These are phyloP conservation scores for Penicillium bovifimosum DNA, from an alignment of 495 filamentous ascomycete species.

Conservation along the genomic window DNA sequence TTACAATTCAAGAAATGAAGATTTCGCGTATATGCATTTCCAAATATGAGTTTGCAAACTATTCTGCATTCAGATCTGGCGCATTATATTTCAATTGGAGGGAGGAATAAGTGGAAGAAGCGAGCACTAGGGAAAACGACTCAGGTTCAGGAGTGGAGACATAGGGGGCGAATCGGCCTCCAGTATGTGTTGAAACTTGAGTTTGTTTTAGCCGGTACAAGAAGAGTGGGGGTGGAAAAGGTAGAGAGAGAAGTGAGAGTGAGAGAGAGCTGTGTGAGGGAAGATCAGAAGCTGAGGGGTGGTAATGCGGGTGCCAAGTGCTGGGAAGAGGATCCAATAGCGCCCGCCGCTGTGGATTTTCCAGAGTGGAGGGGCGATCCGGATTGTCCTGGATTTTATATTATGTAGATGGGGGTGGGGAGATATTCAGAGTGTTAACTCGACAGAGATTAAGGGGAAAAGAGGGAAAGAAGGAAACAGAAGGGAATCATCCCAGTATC, in stretches of 20 bases:
- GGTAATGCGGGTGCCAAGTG: conserved; percentile 13
- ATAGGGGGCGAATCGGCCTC: conserved; percentile 7
- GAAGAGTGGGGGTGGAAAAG: background rate
- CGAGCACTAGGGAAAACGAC: conserved; percentile 5
- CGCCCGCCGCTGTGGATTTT: conserved; percentile 12
- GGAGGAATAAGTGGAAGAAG: background rate
- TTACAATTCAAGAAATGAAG: background rate
- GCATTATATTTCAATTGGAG: conserved; percentile 4
- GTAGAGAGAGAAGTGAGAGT: background rate
- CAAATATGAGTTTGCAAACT: background rate
- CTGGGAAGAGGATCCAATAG: conserved; percentile 17
- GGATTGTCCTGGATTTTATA: background rate
- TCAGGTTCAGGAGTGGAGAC: conserved; percentile 12
- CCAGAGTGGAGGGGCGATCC: conserved; percentile 12
- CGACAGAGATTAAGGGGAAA: too few relatives aligned
- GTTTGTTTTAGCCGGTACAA: background rate
- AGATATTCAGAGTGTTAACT: too few relatives aligned
- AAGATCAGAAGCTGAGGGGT: conserved; percentile 16
- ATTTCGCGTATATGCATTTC: background rate
- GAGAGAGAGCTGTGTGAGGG: background rate
- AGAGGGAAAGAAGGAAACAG: too few relatives aligned
- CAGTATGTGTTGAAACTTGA: background rate
- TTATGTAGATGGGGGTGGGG: background rate
- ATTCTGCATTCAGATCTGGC: background rate
- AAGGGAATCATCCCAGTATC: too few relatives aligned